Evolutionary conservation across 345 rosid species (phyloP).

Genomic region (Ceriops zippeliana): DNA sequence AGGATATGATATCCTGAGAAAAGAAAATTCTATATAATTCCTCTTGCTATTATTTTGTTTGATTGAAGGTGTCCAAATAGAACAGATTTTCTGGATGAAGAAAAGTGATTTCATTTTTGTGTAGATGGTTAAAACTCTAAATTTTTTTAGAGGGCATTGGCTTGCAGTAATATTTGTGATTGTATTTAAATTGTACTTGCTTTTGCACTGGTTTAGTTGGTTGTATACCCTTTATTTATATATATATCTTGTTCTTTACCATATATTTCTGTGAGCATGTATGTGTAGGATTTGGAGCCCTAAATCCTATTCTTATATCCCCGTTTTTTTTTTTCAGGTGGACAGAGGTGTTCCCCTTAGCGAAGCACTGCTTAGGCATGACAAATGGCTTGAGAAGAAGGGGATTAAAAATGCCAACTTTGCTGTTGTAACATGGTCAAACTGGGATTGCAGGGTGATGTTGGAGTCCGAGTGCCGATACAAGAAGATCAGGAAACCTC

Average conservation of each 20-base stretch:
- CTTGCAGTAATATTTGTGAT: too few relatives aligned
- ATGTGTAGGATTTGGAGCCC: not conserved
- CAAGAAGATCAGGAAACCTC: slow-evolving; percentile 45
- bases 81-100: too few relatives aligned
- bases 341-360: slow-evolving; percentile 43
- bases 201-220: too few relatives aligned
- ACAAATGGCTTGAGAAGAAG: slow-evolving; percentile 48
- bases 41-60: too few relatives aligned
- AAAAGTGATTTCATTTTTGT: too few relatives aligned
- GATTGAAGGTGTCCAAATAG: too few relatives aligned
- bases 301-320: slow-evolving; percentile 6
- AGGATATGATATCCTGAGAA: too few relatives aligned
- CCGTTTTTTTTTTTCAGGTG: slow-evolving; percentile 27
- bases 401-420: slow-evolving; percentile 42
- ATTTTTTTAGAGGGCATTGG: too few relatives aligned
- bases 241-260: not conserved
- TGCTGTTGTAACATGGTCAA: slow-evolving; percentile 47
- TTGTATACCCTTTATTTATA: too few relatives aligned
- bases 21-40: too few relatives aligned
- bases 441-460: slow-evolving; percentile 51
- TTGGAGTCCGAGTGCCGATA: slow-evolving; percentile 47
- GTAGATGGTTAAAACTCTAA: too few relatives aligned
- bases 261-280: not conserved
- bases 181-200: too few relatives aligned
- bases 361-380: slow-evolving; percentile 46